These are phyloP conservation scores for Catharanthus roseus DNA, from an alignment of 257 asterid species.

Conservation along the genomic window DNA sequence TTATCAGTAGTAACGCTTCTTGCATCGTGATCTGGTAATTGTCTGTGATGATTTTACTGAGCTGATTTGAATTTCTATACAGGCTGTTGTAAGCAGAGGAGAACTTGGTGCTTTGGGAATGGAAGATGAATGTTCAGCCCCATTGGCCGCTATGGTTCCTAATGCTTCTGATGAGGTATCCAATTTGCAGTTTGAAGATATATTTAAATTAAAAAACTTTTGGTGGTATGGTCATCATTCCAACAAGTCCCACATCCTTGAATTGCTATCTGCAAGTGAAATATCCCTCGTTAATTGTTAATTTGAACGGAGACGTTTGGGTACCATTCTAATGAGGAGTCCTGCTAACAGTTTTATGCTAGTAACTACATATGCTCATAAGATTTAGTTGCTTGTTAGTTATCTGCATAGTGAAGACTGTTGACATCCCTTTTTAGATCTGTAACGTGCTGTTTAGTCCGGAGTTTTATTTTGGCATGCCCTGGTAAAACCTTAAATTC, in stretches of 20 bases:
- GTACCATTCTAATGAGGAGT: not conserved
- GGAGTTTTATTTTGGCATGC: not conserved
- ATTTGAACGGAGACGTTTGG: not conserved
- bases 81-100: constrained; percentile 82
- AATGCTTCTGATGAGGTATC: constrained; percentile 52
- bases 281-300: not conserved
- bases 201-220: not conserved
- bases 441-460: not conserved
- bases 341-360: not conserved
- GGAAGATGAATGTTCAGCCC: constrained; percentile 76
- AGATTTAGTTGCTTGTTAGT: not conserved
- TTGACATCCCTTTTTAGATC: not conserved
- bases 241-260: no score
- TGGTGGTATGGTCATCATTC: not conserved
- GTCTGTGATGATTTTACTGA: not conserved
- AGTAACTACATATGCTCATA: not conserved
- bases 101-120: constrained; percentile 62
- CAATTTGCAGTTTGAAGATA: constrained; percentile 14
- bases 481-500: not conserved
- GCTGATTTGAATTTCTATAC: constrained; percentile 20
- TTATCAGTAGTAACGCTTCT: not conserved
- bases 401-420: not conserved
- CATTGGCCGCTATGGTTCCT: constrained; percentile 81
- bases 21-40: not conserved
- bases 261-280: not conserved